Conservation (phyloP, 2,329 filamentous ascomycete genomes). For the Dothideomycetes sp. region DNA sequence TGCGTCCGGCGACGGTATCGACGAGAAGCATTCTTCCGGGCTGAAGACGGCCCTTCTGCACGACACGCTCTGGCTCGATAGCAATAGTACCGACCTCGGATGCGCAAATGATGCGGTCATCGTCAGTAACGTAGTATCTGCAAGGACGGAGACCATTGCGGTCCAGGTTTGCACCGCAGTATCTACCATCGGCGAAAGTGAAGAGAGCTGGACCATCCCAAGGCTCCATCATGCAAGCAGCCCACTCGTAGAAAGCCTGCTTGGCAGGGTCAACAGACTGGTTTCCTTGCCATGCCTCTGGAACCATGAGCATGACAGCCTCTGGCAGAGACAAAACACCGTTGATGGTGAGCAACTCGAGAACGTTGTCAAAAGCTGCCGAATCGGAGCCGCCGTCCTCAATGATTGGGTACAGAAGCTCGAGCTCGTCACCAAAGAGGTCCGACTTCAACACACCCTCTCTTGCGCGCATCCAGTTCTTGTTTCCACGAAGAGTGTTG, state of each 20-base stretch:
- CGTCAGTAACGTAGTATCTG: constrained; percentile 92
- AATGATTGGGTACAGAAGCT: constrained; percentile 83
- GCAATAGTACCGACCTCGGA: constrained; percentile 91
- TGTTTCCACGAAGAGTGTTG: constrained; percentile 93
- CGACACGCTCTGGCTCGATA: constrained; percentile 78
- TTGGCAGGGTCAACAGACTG: constrained; percentile 85
- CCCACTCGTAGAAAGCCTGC: constrained; percentile 97
- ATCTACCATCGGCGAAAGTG: constrained; percentile 91
- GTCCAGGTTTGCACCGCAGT: constrained; percentile 94
- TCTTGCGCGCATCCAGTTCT: constrained; percentile 98
- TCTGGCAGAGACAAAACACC: constrained; percentile 90
- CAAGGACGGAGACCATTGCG: constrained; percentile 91
- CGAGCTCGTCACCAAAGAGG: constrained; percentile 84
- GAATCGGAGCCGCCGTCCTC: constrained; percentile 96
- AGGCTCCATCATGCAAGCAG: constrained; percentile 96
- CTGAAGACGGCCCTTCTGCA: constrained; percentile 88
- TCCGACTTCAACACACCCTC: constrained; percentile 92
- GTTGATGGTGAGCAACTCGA: constrained; percentile 89
- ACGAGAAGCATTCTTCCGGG: constrained; percentile 94
- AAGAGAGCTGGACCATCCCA: constrained; percentile 97
- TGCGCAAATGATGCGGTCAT: constrained; percentile 93
- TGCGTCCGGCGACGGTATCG: constrained; percentile 79
- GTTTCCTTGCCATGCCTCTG: constrained; percentile 96
- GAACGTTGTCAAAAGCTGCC: constrained; percentile 91
- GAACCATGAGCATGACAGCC: constrained; percentile 97